These are phyloP conservation scores for Globisporangium carolinianum DNA, from an alignment of 352 stramenopile species.

Conservation along the genomic window DNA sequence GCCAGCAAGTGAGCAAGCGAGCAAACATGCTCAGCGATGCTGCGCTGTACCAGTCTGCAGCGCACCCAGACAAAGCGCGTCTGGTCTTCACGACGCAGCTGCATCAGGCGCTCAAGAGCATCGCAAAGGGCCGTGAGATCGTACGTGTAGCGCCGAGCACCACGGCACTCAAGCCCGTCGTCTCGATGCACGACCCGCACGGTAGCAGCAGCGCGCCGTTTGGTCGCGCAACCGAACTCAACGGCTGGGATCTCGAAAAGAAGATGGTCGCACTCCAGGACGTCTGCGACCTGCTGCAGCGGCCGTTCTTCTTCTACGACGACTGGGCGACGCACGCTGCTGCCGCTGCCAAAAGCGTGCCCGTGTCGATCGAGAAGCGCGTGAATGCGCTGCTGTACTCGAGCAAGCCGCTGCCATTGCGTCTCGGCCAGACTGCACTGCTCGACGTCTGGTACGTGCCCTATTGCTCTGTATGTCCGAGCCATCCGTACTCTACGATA, in stretches of 20 bases:
- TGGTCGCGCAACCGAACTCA: slow-evolving; percentile 38
- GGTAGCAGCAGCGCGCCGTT: slow-evolving; percentile 11
- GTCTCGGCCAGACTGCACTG: slow-evolving; percentile 57
- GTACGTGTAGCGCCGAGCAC: slow-evolving; percentile 17
- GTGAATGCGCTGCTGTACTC: slow-evolving; percentile 57
- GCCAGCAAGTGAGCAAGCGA: background rate
- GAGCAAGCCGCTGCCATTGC: slow-evolving; percentile 66
- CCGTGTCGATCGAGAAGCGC: slow-evolving; percentile 32
- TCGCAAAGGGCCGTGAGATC: slow-evolving; percentile 57
- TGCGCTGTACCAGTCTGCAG: slow-evolving; percentile 34
- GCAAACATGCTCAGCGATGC: slow-evolving; percentile 28
- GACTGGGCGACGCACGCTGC: slow-evolving; percentile 39
- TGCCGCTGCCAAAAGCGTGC: slow-evolving; percentile 14
- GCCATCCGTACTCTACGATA: background rate
- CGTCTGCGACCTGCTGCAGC: slow-evolving; percentile 48
- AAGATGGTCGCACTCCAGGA: slow-evolving; percentile 66
- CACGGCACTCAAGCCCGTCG: slow-evolving; percentile 22
- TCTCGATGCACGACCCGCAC: slow-evolving; percentile 24
- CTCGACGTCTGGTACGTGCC: slow-evolving; percentile 60
- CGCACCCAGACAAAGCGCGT: slow-evolving; percentile 43
- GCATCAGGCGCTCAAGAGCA: slow-evolving; percentile 60
- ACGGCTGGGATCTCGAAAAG: slow-evolving; percentile 76
- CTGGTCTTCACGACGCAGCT: slow-evolving; percentile 72
- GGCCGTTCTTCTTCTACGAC: slow-evolving; percentile 70
- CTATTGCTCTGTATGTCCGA: background rate